Conservation (phyloP, 2,329 filamentous ascomycete species). For the Lachnum nothofagi region DNA sequence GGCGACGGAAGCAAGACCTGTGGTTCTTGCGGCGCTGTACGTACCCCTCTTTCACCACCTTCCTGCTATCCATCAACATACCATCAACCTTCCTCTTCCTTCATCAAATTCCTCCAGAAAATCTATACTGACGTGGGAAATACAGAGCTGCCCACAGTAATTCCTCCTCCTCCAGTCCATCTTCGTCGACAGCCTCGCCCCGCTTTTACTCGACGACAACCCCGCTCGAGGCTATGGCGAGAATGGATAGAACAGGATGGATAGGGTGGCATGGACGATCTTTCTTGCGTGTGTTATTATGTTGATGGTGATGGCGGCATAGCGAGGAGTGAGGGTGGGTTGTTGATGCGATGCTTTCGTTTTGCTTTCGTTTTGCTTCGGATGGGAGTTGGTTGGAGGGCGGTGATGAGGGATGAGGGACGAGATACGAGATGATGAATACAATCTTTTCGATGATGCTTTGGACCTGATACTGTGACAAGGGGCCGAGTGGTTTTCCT, state of each 20-base stretch:
- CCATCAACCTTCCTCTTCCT: neutral
- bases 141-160: conserved; percentile 1
- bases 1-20: conserved; percentile 27
- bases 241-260: neutral
- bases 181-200: neutral
- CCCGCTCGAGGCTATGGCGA: no score
- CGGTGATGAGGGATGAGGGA: no score
- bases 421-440: no score
- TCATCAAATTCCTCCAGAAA: neutral
- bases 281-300: neutral
- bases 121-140: neutral
- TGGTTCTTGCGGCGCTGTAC: conserved; percentile 28
- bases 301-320: neutral
- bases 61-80: neutral
- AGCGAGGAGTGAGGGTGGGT: neutral
- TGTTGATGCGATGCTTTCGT: neutral
- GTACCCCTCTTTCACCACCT: conserved; percentile 6
- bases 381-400: no score
- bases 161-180: neutral
- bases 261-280: neutral
- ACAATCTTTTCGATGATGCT: no score
- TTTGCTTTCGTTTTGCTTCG: no score
- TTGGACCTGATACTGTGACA: no score
- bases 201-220: no score
- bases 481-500: no score